These are phyloP conservation scores for Atalantia buxifolia DNA, from an alignment of 345 rosid species.

Conservation along the genomic window DNA sequence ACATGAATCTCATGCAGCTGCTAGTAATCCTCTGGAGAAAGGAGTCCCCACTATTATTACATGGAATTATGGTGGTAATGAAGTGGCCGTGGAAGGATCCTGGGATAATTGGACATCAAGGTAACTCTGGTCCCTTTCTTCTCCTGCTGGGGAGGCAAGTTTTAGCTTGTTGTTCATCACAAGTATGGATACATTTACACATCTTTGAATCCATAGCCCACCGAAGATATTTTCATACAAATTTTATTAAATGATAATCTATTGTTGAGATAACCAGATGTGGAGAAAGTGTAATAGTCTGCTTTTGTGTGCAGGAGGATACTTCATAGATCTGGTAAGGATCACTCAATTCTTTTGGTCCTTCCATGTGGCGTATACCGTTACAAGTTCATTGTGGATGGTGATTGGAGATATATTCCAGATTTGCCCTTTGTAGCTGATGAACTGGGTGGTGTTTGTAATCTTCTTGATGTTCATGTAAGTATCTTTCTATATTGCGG, in stretches of 20 bases:
- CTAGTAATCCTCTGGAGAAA: constrained; percentile 40
- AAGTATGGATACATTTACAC: background rate
- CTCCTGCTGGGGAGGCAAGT: background rate
- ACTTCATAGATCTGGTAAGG: constrained; percentile 80
- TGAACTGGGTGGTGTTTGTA: constrained; percentile 63
- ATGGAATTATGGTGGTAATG: constrained; percentile 88
- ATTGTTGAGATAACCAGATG: background rate
- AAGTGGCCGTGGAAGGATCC: constrained; percentile 86
- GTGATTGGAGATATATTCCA: constrained; percentile 72
- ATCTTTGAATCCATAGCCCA: background rate
- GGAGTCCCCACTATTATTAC: constrained; percentile 78
- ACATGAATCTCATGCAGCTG: constrained; percentile 45
- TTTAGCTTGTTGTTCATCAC: background rate
- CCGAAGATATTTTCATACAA: background rate
- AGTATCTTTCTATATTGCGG: constrained; percentile 24
- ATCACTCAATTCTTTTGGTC: constrained; percentile 72
- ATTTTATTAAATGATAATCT: background rate
- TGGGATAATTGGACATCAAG: constrained; percentile 91
- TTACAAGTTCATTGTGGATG: constrained; percentile 86
- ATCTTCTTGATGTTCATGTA: constrained; percentile 83
- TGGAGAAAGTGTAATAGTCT: constrained; percentile 3
- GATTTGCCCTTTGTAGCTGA: constrained; percentile 75
- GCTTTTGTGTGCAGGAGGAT: constrained; percentile 51
- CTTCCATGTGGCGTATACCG: constrained; percentile 80
- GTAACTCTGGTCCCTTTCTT: constrained; percentile 24